Evolutionary conservation across 345 rosid genomes (phyloP), one percentile per base, ranked within the genome.

Genomic region (Eucalyptus lansdowneana): DNA sequence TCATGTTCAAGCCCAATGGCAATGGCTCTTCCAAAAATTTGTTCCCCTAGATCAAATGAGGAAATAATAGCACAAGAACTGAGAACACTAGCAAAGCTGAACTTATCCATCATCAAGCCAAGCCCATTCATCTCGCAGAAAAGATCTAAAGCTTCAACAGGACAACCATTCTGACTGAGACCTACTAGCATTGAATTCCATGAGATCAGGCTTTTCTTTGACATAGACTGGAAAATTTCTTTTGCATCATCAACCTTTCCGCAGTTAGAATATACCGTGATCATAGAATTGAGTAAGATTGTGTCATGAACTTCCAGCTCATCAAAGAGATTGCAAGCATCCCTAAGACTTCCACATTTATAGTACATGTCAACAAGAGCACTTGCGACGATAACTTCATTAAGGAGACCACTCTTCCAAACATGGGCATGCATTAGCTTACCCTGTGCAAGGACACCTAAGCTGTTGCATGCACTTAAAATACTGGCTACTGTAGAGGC

Each of bases 151-250:
- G 97, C 96, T 89, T 96, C 97, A 81, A 92, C 86, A 9, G 97
- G 93, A 91, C 92, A 94, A 89, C 98, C 96, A 87, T 97, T 97
- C 92, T 95, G 96, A 90, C 94, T 92, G 29, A 96, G 94, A 88
- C 96, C 99, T 69, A 92, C 94, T 4, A 94, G 92, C 95, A 96
- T 96, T 42, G 99, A 95, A 92, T 97, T 97, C 99, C 99, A 97
- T 19, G 99, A 96, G 88, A 96, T 93, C 94, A 96, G 92, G 90
- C 94, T 96, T 92, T 92, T 96, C 50, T 49, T 86, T 50, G 94
- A 91, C 88, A 95, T 96, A 44, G 90, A 93, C 72, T 90, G 89
- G 87, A 96, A 97, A 29, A 96, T 85, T 87, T 88, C 87, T 90
- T 93, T 95, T 56, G 99, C 98, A 86, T 95, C 97, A 60, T 95